phyloP scores from a whole-genome alignment of 169 alveolate species.

The Neospora caninum region DNA sequence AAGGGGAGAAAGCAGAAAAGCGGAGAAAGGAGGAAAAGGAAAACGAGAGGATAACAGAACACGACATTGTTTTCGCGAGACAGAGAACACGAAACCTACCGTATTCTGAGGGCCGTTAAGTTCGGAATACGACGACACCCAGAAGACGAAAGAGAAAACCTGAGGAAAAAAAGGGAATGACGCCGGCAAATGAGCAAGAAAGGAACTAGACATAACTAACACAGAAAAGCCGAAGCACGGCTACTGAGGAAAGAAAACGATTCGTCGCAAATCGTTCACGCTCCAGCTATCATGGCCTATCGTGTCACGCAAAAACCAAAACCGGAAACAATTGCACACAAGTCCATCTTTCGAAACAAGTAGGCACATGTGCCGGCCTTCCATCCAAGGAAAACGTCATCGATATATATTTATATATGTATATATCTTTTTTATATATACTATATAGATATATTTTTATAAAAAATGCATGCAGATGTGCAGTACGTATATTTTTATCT shows the following conservation, averaged over 20 bases:
- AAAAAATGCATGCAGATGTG: no score
- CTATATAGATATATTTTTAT: no score
- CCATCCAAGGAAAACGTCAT: not conserved
- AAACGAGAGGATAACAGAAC: no score
- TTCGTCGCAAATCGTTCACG: constrained; percentile 1
- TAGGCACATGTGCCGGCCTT: not conserved
- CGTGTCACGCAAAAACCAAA: no score
- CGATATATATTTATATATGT: not conserved
- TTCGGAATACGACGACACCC: constrained; percentile 91
- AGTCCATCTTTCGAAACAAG: not conserved
- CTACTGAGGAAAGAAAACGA: no score
- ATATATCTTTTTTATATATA: no score
- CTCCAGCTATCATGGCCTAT: no score
- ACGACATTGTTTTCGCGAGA: not conserved
- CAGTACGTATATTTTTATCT: not conserved
- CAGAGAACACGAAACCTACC: not conserved
- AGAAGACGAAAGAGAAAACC: constrained; percentile 88
- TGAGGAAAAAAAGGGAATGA: not conserved
- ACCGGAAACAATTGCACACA: no score
- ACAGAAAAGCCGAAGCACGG: no score
- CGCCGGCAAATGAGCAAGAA: not conserved
- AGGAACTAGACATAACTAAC: not conserved
- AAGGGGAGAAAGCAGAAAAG: not conserved
- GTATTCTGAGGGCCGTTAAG: constrained; percentile 78
- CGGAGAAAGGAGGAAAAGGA: not conserved